Percentiles rank a stretch among this genome's conserved stretches.
Conservation (phyloP, 108 stramenopile species). For the Skeletonema costatum region DNA sequence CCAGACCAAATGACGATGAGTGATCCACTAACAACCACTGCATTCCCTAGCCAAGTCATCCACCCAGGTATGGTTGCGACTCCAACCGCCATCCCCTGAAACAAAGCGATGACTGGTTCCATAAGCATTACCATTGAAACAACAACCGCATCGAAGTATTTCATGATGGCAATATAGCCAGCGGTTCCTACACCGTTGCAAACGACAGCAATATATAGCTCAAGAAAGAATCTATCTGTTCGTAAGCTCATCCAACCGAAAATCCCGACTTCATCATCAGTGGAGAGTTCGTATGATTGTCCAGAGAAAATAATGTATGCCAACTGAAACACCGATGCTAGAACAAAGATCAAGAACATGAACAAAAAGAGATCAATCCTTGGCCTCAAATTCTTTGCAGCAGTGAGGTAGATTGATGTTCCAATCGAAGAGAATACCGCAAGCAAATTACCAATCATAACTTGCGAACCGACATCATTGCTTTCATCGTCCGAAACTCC, state of each 20-base stretch:
- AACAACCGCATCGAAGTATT: slow-evolving; percentile 65
- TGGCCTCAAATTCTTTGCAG: slow-evolving; percentile 57
- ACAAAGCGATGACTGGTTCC: slow-evolving; percentile 40
- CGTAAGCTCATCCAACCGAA: slow-evolving; percentile 52
- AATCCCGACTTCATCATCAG: slow-evolving; percentile 47
- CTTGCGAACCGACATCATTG: neutral
- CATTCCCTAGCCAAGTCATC: slow-evolving; percentile 42
- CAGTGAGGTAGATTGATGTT: slow-evolving; percentile 45
- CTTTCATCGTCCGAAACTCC: neutral
- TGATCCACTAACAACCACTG: slow-evolving; percentile 27
- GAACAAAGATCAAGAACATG: slow-evolving; percentile 63
- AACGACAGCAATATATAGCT: slow-evolving; percentile 54
- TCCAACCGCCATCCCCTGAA: slow-evolving; percentile 35
- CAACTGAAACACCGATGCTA: slow-evolving; percentile 39
- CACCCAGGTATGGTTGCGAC: slow-evolving; percentile 32
- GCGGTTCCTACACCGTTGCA: slow-evolving; percentile 64
- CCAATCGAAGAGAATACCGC: slow-evolving; percentile 42
- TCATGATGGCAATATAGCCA: slow-evolving; percentile 69
- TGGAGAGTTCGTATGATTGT: slow-evolving; percentile 26
- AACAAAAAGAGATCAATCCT: slow-evolving; percentile 52
- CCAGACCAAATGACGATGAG: slow-evolving; percentile 45
- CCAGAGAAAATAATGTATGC: slow-evolving; percentile 35
- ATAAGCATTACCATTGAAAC: slow-evolving; percentile 57
- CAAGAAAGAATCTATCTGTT: slow-evolving; percentile 52
- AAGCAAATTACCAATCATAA: slow-evolving; percentile 58